A percentile compares a stretch with the other conserved stretches of the same genome.
These are phyloP conservation scores for Podospora sp. DNA, from an alignment of 495 filamentous ascomycete genomes.

Conservation along the genomic window DNA sequence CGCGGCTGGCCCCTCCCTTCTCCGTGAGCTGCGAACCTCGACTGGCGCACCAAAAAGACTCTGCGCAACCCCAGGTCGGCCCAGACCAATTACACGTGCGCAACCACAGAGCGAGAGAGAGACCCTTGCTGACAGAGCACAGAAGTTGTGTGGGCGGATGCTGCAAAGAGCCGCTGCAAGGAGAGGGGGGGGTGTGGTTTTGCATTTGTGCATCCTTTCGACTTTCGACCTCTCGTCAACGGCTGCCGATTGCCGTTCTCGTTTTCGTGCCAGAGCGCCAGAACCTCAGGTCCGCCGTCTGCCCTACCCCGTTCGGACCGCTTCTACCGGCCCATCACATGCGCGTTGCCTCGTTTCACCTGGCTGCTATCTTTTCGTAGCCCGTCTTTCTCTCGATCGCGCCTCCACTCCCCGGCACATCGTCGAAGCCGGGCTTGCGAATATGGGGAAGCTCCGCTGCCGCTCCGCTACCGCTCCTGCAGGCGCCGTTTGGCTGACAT, in stretches of 20 bases:
- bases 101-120: not conserved
- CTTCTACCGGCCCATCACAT: slow-evolving; percentile 4
- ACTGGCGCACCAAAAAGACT: not conserved
- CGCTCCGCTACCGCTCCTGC: slow-evolving; percentile 5
- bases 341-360: not conserved
- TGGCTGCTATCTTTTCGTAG: not conserved
- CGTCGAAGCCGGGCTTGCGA: not conserved
- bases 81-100: slow-evolving; percentile 6
- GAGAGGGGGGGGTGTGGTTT: not conserved
- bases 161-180: slow-evolving; percentile 3
- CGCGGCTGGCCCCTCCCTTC: not conserved
- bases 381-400: not conserved
- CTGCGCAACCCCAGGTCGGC: not conserved
- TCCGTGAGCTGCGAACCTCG: not conserved
- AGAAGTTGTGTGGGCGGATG: slow-evolving; percentile 2
- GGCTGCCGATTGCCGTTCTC: slow-evolving; percentile 13
- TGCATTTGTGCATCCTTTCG: not conserved
- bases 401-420: not conserved
- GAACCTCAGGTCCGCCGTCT: not conserved
- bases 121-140: slow-evolving; percentile 4
- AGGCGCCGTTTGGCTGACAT: not conserved
- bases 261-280: slow-evolving; percentile 12
- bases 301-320: slow-evolving; percentile 3
- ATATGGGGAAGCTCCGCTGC: slow-evolving; percentile 2
- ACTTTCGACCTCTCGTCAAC: slow-evolving; percentile 14